Percentiles rank a stretch among this genome's conserved stretches.
phyloP scores from a whole-genome alignment of 2,329 filamentous ascomycete genomes.

The Calycina herbarum region DNA sequence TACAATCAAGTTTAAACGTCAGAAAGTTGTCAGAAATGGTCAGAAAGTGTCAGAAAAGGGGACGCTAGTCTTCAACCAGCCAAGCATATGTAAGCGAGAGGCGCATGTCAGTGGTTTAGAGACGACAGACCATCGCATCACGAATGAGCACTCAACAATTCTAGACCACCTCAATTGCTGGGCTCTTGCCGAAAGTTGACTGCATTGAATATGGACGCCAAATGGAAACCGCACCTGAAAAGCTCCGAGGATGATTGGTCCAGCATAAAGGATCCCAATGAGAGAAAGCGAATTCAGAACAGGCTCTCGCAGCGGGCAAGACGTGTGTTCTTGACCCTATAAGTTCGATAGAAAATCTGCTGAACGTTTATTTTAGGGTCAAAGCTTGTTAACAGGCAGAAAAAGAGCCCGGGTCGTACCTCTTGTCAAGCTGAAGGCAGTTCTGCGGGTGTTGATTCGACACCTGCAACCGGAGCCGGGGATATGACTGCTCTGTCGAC shows the following conservation, averaged over 20 bases:
- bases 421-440: constrained; percentile 10
- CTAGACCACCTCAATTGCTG: not conserved
- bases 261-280: constrained; percentile 34
- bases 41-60: too few species aligned
- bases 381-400: constrained; percentile 18
- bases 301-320: constrained; percentile 33
- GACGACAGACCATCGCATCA: not conserved
- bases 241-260: constrained; percentile 38
- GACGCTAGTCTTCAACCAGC: too few species aligned
- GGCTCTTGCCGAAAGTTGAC: not conserved
- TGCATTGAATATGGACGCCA: constrained; percentile 17
- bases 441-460: constrained; percentile 7
- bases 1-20: too few species aligned
- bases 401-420: constrained; percentile 2
- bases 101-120: not conserved
- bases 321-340: constrained; percentile 17
- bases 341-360: not conserved
- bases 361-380: constrained; percentile 18
- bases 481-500: constrained; percentile 13
- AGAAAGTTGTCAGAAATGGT: too few species aligned
- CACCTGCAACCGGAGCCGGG: constrained; percentile 9
- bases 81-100: too few species aligned
- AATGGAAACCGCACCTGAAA: constrained; percentile 26
- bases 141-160: not conserved
- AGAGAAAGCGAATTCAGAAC: constrained; percentile 34